phyloP scores from a whole-genome alignment of 2,329 filamentous ascomycete genomes.

The Ceratocystis alfenasii region DNA sequence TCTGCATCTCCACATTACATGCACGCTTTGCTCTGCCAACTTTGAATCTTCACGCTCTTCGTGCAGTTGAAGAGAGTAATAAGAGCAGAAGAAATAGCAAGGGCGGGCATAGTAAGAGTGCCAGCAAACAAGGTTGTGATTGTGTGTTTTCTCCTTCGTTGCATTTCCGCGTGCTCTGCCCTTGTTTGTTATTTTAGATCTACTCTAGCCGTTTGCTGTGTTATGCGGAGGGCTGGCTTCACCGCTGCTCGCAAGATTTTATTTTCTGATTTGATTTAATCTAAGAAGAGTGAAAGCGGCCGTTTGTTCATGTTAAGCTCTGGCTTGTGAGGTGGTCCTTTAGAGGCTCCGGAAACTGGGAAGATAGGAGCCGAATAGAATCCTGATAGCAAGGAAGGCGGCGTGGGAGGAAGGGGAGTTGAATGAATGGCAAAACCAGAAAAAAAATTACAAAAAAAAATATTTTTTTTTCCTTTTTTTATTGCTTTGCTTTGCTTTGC shows the following conservation, averaged over 20 bases:
- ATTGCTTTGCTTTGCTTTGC: not conserved
- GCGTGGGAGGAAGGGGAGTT: too few species aligned
- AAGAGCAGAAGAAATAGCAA: too few species aligned
- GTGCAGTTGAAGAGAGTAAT: too few species aligned
- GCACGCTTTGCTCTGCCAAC: not conserved
- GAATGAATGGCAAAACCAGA: not conserved
- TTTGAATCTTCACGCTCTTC: too few species aligned
- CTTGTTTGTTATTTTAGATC: too few species aligned
- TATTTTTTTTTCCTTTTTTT: not conserved
- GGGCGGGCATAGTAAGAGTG: too few species aligned
- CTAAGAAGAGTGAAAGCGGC: not conserved
- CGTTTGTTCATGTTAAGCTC: not conserved
- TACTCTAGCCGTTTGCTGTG: too few species aligned
- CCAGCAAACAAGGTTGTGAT: not conserved
- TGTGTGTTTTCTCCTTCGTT: not conserved
- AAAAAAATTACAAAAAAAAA: not conserved
- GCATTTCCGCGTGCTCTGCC: too few species aligned
- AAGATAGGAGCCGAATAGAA: constrained; percentile 2
- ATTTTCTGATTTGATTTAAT: too few species aligned
- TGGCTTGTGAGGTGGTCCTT: not conserved
- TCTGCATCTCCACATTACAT: not conserved
- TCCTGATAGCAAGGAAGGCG: not conserved
- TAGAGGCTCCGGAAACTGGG: constrained; percentile 4
- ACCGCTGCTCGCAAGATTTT: too few species aligned
- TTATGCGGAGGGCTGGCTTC: too few species aligned